Evolutionary conservation across 805 yeast species (phyloP).

Genomic region (Jamesozyma piceae): DNA sequence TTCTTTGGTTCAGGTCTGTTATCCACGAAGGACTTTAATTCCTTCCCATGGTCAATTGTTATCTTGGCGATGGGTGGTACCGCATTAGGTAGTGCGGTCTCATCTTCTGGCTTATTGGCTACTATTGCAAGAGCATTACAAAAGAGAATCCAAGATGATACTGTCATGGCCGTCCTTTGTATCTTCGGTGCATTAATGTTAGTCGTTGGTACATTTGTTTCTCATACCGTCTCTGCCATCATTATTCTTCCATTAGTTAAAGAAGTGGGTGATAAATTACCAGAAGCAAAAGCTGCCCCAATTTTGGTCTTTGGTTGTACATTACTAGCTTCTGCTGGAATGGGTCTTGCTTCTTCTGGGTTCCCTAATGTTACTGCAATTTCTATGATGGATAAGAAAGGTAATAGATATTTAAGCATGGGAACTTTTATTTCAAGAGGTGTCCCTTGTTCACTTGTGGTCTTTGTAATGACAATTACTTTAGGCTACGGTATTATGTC

Average conservation of each 20-base stretch:
- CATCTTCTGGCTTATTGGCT: slow-evolving; percentile 77
- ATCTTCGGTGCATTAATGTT: slow-evolving; percentile 78
- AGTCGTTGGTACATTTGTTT: slow-evolving; percentile 86
- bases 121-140: slow-evolving; percentile 70
- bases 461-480: slow-evolving; percentile 61
- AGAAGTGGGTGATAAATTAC: slow-evolving; percentile 67
- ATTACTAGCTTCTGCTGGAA: slow-evolving; percentile 79
- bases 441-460: slow-evolving; percentile 74
- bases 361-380: slow-evolving; percentile 98
- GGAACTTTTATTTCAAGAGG: slow-evolving; percentile 80
- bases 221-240: slow-evolving; percentile 94
- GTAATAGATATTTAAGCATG: slow-evolving; percentile 79
- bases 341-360: slow-evolving; percentile 96
- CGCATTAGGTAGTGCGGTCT: slow-evolving; percentile 87
- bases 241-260: slow-evolving; percentile 84
- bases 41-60: slow-evolving; percentile 94
- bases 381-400: slow-evolving; percentile 84
- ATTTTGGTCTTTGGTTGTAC: slow-evolving; percentile 38
- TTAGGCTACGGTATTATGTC: slow-evolving; percentile 74
- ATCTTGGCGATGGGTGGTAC: slow-evolving; percentile 96
- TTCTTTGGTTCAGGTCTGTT: slow-evolving; percentile 86
- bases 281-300: slow-evolving; percentile 61
- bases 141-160: slow-evolving; percentile 49
- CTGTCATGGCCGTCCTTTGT: slow-evolving; percentile 58
- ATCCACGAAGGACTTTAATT: slow-evolving; percentile 78